A percentile compares a stretch with the other conserved stretches of the same genome.
Evolutionary conservation across 352 stramenopile genomes (phyloP).

Genomic region (Globisporangium alternatum): DNA sequence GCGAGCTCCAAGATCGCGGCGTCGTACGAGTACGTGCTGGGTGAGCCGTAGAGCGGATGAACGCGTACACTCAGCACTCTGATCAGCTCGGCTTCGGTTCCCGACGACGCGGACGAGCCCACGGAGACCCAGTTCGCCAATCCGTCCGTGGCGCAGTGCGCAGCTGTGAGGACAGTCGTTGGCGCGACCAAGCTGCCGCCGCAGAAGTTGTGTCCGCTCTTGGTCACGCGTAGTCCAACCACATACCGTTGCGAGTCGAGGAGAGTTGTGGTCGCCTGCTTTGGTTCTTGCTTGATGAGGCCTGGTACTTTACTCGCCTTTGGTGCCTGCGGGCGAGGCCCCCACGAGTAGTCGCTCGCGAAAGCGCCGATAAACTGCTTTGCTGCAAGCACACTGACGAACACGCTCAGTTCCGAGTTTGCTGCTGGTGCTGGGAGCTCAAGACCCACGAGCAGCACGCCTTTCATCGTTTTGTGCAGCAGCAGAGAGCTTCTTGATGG

Average conservation of each 20-base stretch:
- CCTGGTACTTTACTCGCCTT: too few species aligned
- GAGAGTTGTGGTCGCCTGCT: background rate
- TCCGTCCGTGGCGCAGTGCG: slow-evolving; percentile 29
- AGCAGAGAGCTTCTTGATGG: background rate
- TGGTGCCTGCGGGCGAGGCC: background rate
- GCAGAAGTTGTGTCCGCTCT: slow-evolving; percentile 32
- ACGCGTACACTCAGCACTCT: slow-evolving; percentile 2
- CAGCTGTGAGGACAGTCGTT: slow-evolving; percentile 41
- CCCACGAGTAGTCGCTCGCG: background rate
- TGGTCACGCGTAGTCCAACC: slow-evolving; percentile 1
- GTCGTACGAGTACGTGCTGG: slow-evolving; percentile 1
- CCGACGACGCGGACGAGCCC: slow-evolving; percentile 23
- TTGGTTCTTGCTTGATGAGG: background rate
- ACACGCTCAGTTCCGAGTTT: background rate
- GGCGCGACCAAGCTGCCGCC: slow-evolving; percentile 40
- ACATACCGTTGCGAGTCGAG: slow-evolving; percentile 1
- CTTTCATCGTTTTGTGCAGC: background rate
- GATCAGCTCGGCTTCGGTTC: slow-evolving; percentile 9
- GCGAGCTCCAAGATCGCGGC: background rate
- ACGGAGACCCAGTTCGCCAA: slow-evolving; percentile 28
- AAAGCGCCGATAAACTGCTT: slow-evolving; percentile 6
- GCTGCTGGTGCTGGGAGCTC: background rate
- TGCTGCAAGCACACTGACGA: background rate
- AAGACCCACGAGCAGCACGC: background rate
- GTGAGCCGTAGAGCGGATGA: slow-evolving; percentile 1